phyloP scores from a whole-genome alignment of 78 protist species.

The Dictyostelium capitatum region DNA sequence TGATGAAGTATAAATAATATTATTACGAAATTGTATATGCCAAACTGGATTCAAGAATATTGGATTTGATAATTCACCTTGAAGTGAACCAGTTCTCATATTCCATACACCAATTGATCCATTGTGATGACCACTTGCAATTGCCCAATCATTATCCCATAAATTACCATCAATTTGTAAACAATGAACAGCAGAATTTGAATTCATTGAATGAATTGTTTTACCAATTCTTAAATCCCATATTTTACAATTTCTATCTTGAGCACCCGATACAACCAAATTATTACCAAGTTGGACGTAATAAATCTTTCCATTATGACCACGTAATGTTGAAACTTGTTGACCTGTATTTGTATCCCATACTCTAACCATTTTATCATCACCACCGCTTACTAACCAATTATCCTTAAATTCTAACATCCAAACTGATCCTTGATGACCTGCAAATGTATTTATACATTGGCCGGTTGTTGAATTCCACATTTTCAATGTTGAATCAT shows the following conservation, averaged over 20 bases:
- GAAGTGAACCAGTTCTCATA: slow-evolving; percentile 56
- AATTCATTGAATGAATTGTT: slow-evolving; percentile 36
- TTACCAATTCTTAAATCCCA: slow-evolving; percentile 67
- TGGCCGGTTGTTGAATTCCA: slow-evolving; percentile 49
- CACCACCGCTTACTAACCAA: slow-evolving; percentile 60
- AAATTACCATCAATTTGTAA: slow-evolving; percentile 47
- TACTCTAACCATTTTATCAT: slow-evolving; percentile 49
- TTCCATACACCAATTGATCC: slow-evolving; percentile 74
- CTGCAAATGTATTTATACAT: slow-evolving; percentile 39
- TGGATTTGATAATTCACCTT: slow-evolving; percentile 56
- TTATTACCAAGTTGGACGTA: slow-evolving; percentile 65
- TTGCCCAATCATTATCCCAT: slow-evolving; percentile 46
- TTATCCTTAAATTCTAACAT: slow-evolving; percentile 68
- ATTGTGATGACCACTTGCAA: slow-evolving; percentile 74
- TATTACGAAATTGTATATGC: slow-evolving; percentile 78
- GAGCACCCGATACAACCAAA: slow-evolving; percentile 72
- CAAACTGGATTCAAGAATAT: slow-evolving; percentile 46
- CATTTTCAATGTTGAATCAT: slow-evolving; percentile 67
- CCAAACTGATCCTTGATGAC: slow-evolving; percentile 74
- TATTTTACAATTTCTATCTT: slow-evolving; percentile 43
- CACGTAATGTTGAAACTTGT: slow-evolving; percentile 12
- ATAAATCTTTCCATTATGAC: slow-evolving; percentile 68
- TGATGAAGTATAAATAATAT: slow-evolving; percentile 30
- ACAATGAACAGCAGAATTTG: slow-evolving; percentile 51
- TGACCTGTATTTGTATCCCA: slow-evolving; percentile 82